Evolutionary conservation across 768 basidiomycete species (phyloP).

Genomic region (Coprinopsis cinerea): DNA sequence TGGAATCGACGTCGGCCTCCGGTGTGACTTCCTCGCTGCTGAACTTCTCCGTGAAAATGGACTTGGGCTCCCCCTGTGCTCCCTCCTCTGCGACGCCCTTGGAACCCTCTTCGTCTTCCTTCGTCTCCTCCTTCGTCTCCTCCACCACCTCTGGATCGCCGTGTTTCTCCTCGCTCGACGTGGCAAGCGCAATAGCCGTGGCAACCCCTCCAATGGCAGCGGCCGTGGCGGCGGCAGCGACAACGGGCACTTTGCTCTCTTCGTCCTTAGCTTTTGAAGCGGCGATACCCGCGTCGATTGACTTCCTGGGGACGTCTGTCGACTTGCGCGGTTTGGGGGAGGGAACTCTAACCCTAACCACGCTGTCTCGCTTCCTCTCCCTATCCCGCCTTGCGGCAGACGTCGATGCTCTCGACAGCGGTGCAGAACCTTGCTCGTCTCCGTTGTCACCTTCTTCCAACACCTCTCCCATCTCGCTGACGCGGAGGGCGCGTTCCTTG

Average conservation of each 20-base stretch:
- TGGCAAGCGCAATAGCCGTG: slow-evolving; percentile 14
- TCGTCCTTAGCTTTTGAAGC: slow-evolving; percentile 5
- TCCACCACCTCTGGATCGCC: background rate
- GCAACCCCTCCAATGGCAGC: slow-evolving; percentile 19
- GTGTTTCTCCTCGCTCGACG: slow-evolving; percentile 3
- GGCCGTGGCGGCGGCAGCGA: slow-evolving; percentile 16
- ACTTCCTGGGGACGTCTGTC: slow-evolving; percentile 11
- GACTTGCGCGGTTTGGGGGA: slow-evolving; percentile 25
- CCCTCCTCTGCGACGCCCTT: slow-evolving; percentile 13
- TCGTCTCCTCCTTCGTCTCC: slow-evolving; percentile 4
- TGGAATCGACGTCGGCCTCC: too few relatives aligned
- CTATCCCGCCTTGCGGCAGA: slow-evolving; percentile 10
- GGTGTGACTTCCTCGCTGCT: too few relatives aligned
- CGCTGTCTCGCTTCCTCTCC: background rate
- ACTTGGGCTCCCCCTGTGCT: slow-evolving; percentile 14
- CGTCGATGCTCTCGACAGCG: background rate
- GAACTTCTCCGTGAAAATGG: background rate
- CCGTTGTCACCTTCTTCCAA: slow-evolving; percentile 49
- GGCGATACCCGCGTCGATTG: slow-evolving; percentile 4
- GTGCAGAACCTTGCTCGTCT: background rate
- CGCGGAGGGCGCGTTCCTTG: slow-evolving; percentile 11
- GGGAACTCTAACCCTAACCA: slow-evolving; percentile 24
- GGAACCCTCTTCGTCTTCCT: background rate
- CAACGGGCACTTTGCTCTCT: slow-evolving; percentile 9
- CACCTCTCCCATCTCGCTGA: slow-evolving; percentile 72